A percentile compares a stretch with the other conserved stretches of the same genome.
Conservation (phyloP, 768 basidiomycete genomes). For the Gymnopilus junonius region DNA sequence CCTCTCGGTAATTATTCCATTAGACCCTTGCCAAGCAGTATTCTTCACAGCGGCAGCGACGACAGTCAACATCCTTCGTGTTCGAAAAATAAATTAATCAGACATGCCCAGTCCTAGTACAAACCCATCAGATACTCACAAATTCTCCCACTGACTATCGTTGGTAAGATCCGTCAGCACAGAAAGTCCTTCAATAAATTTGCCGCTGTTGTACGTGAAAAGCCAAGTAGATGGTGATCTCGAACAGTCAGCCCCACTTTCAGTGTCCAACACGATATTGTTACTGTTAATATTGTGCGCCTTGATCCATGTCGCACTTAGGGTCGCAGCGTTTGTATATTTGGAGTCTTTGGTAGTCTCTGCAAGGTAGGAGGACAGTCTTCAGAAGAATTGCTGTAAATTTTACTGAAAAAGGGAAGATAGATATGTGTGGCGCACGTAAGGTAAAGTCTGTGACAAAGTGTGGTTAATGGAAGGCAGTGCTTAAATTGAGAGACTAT, state of each 20-base stretch:
- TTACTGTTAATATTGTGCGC: slow-evolving; percentile 46
- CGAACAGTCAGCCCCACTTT: slow-evolving; percentile 50
- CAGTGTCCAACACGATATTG: slow-evolving; percentile 50
- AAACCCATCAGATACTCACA: slow-evolving; percentile 40
- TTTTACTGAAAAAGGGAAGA: neutral
- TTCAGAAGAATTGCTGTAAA: slow-evolving; percentile 16
- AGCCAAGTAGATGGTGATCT: slow-evolving; percentile 48
- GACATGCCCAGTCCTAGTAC: no score
- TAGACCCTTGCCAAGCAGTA: slow-evolving; percentile 47
- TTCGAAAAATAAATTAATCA: neutral
- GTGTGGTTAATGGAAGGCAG: neutral
- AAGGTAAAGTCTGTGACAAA: slow-evolving; percentile 39
- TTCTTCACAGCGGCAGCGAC: slow-evolving; percentile 47
- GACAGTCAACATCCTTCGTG: slow-evolving; percentile 25
- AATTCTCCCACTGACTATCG: slow-evolving; percentile 41
- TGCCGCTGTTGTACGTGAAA: slow-evolving; percentile 61
- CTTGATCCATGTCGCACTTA: slow-evolving; percentile 53
- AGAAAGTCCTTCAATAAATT: slow-evolving; percentile 55
- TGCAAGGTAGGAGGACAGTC: slow-evolving; percentile 53
- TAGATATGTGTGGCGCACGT: slow-evolving; percentile 31
- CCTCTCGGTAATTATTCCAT: slow-evolving; percentile 60
- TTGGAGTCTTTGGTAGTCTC: slow-evolving; percentile 47
- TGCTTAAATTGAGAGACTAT: neutral
- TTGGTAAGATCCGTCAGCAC: slow-evolving; percentile 47
- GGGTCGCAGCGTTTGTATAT: slow-evolving; percentile 50